Evolutionary conservation across 2,329 filamentous ascomycete species (phyloP).

Genomic region (Phyllosticta citribraziliensis): DNA sequence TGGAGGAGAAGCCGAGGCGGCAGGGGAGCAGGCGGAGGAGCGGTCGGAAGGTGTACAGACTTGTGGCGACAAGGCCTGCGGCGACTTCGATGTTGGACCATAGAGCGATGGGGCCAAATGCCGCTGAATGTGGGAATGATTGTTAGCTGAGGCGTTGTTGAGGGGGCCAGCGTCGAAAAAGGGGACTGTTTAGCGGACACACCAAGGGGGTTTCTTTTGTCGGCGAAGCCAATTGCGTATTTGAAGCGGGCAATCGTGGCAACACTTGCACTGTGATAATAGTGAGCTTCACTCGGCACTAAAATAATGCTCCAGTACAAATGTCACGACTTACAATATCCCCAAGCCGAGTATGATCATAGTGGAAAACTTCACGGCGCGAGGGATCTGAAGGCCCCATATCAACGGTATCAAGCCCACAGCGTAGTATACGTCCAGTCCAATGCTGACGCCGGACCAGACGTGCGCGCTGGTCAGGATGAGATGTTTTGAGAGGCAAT

Average conservation of each 20-base stretch:
- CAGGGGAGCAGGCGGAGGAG: neutral
- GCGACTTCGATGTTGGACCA: neutral
- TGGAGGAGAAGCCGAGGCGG: neutral
- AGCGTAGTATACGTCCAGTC: conserved; percentile 5
- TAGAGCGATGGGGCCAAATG: neutral
- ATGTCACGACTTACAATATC: neutral
- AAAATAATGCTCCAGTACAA: neutral
- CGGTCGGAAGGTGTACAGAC: neutral
- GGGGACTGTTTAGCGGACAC: neutral
- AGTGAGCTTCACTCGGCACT: neutral
- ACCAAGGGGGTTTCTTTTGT: neutral
- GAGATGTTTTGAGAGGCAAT: conserved; percentile 2
- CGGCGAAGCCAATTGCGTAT: neutral
- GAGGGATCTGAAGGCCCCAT: neutral
- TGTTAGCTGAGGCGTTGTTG: neutral
- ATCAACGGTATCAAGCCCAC: conserved; percentile 5
- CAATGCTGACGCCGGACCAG: conserved; percentile 1
- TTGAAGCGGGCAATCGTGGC: conserved; percentile 2
- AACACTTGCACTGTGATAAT: neutral
- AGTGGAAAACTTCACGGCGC: neutral
- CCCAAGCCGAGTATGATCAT: conserved; percentile 1
- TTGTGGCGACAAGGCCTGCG: neutral
- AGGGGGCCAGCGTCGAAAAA: neutral
- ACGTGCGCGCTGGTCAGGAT: neutral
- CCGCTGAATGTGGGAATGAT: neutral